phyloP scores from a whole-genome alignment of 1,284 basidiomycete genomes.

The Irpex lacteus region DNA sequence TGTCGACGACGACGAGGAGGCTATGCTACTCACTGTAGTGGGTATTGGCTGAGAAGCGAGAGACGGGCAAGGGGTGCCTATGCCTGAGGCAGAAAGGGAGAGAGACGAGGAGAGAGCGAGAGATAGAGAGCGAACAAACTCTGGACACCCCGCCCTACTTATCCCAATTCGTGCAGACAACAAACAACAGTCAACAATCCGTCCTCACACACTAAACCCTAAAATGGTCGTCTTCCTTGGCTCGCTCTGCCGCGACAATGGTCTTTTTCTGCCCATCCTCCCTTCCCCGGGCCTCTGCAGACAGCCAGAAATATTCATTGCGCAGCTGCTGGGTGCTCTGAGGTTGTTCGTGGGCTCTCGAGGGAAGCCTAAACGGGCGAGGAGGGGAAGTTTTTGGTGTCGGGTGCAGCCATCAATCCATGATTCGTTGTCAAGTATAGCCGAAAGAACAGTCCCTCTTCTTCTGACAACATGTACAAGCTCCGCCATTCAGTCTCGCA shows the following conservation, averaged over 20 bases:
- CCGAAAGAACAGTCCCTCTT: conserved; percentile 4
- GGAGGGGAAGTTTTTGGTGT: not conserved
- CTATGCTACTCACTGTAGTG: conserved; percentile 15
- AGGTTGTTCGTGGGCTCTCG: not conserved
- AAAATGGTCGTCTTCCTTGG: conserved; percentile 8
- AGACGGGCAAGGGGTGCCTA: conserved; percentile 17
- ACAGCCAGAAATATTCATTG: not conserved
- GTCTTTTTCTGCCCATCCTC: not conserved
- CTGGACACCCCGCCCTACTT: conserved; percentile 39
- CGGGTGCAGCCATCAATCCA: not conserved
- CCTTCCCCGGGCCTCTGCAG: not conserved
- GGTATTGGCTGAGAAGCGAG: conserved; percentile 18
- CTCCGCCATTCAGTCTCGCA: conserved; percentile 2
- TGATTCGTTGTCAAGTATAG: conserved; percentile 3
- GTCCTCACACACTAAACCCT: conserved; percentile 13
- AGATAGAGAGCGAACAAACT: conserved; percentile 29
- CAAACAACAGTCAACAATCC: conserved; percentile 36
- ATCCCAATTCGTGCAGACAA: conserved; percentile 49
- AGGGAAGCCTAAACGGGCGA: not conserved
- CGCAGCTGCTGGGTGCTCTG: not conserved
- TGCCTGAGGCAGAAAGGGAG: conserved; percentile 24
- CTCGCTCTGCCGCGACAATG: not conserved
- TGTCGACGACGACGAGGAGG: conserved; percentile 11
- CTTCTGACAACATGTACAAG: not conserved
- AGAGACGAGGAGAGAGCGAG: conserved; percentile 26